phyloP scores from a whole-genome alignment of 139 green algal species.

The Coelastrella sp. region DNA sequence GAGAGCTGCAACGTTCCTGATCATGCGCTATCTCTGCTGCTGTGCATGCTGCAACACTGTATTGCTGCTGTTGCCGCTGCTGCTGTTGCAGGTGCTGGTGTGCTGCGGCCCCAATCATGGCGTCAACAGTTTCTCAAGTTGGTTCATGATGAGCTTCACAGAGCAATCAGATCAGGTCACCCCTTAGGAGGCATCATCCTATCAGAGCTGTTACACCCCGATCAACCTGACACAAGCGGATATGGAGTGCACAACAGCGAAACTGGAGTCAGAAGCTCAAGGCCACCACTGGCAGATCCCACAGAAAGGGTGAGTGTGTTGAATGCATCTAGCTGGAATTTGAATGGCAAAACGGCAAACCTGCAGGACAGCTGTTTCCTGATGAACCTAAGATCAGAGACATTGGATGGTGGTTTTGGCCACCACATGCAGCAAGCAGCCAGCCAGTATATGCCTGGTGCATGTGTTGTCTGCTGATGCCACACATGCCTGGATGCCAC shows the following conservation, averaged over 20 bases:
- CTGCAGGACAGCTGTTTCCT: no score
- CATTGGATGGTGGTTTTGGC: no score
- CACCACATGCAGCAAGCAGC: no score
- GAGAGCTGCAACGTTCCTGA: no score
- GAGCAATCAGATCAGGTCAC: neutral
- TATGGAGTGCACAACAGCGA: neutral
- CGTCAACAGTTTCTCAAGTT: neutral
- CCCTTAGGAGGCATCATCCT: conserved; percentile 14
- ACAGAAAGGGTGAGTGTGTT: neutral
- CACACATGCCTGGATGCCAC: no score
- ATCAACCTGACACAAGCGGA: neutral
- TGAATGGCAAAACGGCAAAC: no score
- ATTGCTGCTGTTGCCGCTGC: neutral
- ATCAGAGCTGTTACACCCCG: neutral
- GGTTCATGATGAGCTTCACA: neutral
- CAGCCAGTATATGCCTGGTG: no score
- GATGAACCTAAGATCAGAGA: no score
- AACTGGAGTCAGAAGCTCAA: neutral
- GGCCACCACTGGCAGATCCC: neutral
- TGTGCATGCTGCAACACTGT: neutral
- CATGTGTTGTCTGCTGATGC: no score
- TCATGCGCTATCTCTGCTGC: neutral
- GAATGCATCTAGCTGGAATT: no score
- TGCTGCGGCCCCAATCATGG: neutral
- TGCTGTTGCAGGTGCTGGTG: neutral